These are phyloP conservation scores for Stenogyne calaminthoides DNA, from an alignment of 305 asterid species.

Conservation along the genomic window DNA sequence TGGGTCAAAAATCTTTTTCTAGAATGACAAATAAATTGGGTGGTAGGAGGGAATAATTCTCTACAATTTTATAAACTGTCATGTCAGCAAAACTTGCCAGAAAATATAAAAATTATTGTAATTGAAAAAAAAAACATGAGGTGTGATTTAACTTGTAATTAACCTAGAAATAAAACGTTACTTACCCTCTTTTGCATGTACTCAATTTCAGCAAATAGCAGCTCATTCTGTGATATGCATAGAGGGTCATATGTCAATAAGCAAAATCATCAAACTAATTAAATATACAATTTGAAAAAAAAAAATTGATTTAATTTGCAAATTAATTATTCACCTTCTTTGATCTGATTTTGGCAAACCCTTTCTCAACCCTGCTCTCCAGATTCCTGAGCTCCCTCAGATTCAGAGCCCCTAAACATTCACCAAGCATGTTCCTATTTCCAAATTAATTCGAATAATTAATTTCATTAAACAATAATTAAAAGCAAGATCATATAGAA, in stretches of 20 bases:
- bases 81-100: too few relatives aligned
- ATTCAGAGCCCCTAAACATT: constrained; percentile 59
- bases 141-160: too few relatives aligned
- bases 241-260: background rate
- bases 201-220: constrained; percentile 85
- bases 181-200: constrained; percentile 96
- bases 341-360: constrained; percentile 69
- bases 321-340: constrained; percentile 58
- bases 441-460: background rate
- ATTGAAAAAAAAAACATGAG: too few relatives aligned
- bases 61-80: too few relatives aligned
- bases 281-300: background rate
- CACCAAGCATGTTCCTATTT: constrained; percentile 79
- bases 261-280: background rate
- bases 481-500: background rate
- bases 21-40: too few relatives aligned
- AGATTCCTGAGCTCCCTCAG: constrained; percentile 77
- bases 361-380: constrained; percentile 72
- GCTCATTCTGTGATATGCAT: constrained; percentile 61
- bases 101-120: too few relatives aligned
- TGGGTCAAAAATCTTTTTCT: too few relatives aligned
- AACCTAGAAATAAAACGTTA: background rate
- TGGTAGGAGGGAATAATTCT: too few relatives aligned
- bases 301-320: background rate
- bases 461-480: background rate